These are phyloP conservation scores for Paracoccidioides lutzii DNA, from an alignment of 2,329 filamentous ascomycete species.

Conservation along the genomic window DNA sequence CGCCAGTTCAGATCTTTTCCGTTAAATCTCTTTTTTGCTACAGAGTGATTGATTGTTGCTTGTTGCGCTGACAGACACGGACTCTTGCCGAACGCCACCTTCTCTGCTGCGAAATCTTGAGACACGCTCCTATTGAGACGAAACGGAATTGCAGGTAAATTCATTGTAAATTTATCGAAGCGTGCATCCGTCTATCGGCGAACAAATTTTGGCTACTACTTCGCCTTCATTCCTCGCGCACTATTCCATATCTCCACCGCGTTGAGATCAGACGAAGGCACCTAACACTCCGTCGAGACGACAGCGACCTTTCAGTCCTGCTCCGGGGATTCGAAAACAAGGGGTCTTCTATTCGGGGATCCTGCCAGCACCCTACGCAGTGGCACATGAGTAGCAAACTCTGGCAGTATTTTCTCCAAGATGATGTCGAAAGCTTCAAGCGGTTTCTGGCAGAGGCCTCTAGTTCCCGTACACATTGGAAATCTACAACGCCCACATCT, in stretches of 20 bases:
- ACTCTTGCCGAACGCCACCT: too few species aligned
- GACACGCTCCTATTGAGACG: too few species aligned
- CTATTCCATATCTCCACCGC: constrained; percentile 18
- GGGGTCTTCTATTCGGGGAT: not conserved
- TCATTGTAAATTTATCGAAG: not conserved
- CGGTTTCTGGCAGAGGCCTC: constrained; percentile 65
- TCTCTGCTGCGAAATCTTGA: too few species aligned
- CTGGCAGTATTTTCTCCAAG: constrained; percentile 93
- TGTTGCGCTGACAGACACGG: too few species aligned
- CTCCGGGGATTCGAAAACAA: not conserved
- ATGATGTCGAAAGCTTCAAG: constrained; percentile 93
- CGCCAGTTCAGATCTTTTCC: too few species aligned
- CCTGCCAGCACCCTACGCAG: constrained; percentile 12
- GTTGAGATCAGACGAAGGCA: too few species aligned
- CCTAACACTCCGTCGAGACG: constrained; percentile 48
- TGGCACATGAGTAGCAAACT: constrained; percentile 87
- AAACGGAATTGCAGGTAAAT: too few species aligned
- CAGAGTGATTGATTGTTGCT: too few species aligned
- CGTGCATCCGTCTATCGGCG: not conserved
- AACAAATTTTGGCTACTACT: constrained; percentile 1
- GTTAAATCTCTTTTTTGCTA: too few species aligned
- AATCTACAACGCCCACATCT: constrained; percentile 15
- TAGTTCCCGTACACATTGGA: constrained; percentile 25
- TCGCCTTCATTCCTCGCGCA: not conserved
- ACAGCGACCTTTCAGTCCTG: constrained; percentile 63